These are phyloP conservation scores for Leishmania guyanensis DNA, from an alignment of 208 protist genomes.

Conservation along the genomic window DNA sequence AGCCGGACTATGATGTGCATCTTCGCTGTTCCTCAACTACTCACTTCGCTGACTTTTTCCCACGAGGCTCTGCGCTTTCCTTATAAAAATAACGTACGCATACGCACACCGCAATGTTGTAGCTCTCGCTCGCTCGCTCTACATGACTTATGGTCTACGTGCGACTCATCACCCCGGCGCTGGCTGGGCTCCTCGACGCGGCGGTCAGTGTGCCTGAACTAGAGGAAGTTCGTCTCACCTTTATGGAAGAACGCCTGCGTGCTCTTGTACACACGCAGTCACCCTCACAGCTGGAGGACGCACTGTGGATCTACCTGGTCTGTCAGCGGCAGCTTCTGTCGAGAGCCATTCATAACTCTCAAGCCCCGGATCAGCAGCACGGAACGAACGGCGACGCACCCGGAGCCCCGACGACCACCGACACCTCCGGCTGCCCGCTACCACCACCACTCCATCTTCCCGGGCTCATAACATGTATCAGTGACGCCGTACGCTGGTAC, in stretches of 20 bases:
- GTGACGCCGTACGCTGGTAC: conserved; percentile 32
- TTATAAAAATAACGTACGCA: not conserved
- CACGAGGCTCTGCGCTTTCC: not conserved
- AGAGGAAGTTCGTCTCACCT: not conserved
- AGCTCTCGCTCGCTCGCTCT: not conserved
- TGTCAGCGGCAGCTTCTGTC: conserved; percentile 21
- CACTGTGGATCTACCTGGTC: conserved; percentile 25
- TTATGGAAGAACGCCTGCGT: conserved; percentile 24
- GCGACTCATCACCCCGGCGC: conserved; percentile 24
- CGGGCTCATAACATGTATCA: conserved; percentile 4
- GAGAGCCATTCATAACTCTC: not conserved
- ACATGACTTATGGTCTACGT: conserved; percentile 22
- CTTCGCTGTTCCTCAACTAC: not conserved
- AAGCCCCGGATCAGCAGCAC: not conserved
- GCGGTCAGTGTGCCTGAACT: not conserved
- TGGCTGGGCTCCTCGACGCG: conserved; percentile 24
- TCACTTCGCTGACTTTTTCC: too few species aligned
- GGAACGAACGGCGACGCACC: not conserved
- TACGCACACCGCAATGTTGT: not conserved
- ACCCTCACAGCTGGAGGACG: conserved; percentile 27
- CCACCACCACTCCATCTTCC: conserved; percentile 25
- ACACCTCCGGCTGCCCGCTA: not conserved
- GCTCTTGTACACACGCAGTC: conserved; percentile 29
- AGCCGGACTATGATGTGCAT: not conserved
- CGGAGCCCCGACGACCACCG: not conserved